Conservation (phyloP, 2,329 filamentous ascomycete species). For the Pyricularia sp. region DNA sequence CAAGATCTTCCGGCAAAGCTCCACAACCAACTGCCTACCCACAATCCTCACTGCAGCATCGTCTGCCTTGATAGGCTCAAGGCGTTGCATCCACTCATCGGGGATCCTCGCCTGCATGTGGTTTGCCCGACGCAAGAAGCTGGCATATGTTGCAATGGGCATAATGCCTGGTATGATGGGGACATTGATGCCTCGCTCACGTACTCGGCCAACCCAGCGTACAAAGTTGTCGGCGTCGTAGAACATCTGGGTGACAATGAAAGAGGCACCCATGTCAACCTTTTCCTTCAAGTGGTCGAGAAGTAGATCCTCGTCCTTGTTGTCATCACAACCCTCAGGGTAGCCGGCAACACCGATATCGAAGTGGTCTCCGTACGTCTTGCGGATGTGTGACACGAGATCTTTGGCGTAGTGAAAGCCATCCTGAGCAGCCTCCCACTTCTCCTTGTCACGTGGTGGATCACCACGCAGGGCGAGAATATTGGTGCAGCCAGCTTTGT, state of each 20-base stretch:
- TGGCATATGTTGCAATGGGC: constrained; percentile 92
- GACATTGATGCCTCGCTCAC: constrained; percentile 67
- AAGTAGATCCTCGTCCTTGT: constrained; percentile 74
- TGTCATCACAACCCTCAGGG: constrained; percentile 90
- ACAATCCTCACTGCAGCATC: constrained; percentile 86
- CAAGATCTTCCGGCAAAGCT: constrained; percentile 83
- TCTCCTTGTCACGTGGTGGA: constrained; percentile 85
- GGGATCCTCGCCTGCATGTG: constrained; percentile 87
- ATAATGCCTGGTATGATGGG: constrained; percentile 78
- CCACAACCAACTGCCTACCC: constrained; percentile 76
- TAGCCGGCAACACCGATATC: constrained; percentile 97
- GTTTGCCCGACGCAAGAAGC: constrained; percentile 80
- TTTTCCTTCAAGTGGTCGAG: constrained; percentile 95
- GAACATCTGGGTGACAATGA: constrained; percentile 99
- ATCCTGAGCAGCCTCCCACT: constrained; percentile 81
- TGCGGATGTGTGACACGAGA: constrained; percentile 66
- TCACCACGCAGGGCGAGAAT: constrained; percentile 91
- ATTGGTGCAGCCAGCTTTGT: constrained; percentile 94
- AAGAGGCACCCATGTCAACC: constrained; percentile 85
- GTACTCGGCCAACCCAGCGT: constrained; percentile 79
- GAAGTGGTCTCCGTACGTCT: constrained; percentile 79
- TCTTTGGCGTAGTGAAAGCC: constrained; percentile 91
- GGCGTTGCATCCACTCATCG: constrained; percentile 64
- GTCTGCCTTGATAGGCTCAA: constrained; percentile 95
- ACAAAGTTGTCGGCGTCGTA: constrained; percentile 96